phyloP scores from a whole-genome alignment of 176 grass and related monocot genomes.

The Cenchrus americanus region DNA sequence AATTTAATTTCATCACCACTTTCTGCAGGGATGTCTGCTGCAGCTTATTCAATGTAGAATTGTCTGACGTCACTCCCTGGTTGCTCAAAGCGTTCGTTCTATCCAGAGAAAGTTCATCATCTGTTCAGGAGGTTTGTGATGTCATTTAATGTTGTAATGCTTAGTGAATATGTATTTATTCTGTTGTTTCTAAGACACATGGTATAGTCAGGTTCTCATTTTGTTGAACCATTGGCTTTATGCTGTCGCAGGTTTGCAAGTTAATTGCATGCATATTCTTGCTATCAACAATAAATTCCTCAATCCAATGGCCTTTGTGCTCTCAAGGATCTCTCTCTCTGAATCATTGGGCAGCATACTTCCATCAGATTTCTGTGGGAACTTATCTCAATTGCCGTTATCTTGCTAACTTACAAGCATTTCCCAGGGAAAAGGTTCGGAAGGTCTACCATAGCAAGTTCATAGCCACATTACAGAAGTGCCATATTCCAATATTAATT shows the following conservation, averaged over 20 bases:
- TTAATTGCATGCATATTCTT: constrained; percentile 74
- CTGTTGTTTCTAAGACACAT: neutral
- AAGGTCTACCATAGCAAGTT: constrained; percentile 46
- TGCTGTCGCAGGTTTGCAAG: constrained; percentile 65
- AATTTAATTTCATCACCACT: neutral
- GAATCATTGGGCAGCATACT: constrained; percentile 86
- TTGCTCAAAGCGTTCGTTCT: constrained; percentile 84
- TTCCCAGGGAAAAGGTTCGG: constrained; percentile 23
- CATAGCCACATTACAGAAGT: neutral
- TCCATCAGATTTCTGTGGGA: constrained; percentile 86
- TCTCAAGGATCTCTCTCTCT: constrained; percentile 64
- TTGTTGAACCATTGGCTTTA: constrained; percentile 15
- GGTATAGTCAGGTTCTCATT: constrained; percentile 11
- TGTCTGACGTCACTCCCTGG: constrained; percentile 61
- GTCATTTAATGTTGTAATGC: constrained; percentile 26
- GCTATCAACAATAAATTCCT: constrained; percentile 65
- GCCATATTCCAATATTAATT: neutral
- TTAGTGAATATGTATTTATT: neutral
- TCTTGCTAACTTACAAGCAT: constrained; percentile 38
- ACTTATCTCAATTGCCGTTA: constrained; percentile 54
- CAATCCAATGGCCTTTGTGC: constrained; percentile 49
- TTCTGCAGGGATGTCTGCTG: constrained; percentile 67
- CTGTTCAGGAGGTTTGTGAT: constrained; percentile 78
- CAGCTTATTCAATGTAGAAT: constrained; percentile 58
- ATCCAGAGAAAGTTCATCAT: constrained; percentile 62